phyloP scores from a whole-genome alignment of 2,329 filamentous ascomycete genomes.

The Penicillium sp. region DNA sequence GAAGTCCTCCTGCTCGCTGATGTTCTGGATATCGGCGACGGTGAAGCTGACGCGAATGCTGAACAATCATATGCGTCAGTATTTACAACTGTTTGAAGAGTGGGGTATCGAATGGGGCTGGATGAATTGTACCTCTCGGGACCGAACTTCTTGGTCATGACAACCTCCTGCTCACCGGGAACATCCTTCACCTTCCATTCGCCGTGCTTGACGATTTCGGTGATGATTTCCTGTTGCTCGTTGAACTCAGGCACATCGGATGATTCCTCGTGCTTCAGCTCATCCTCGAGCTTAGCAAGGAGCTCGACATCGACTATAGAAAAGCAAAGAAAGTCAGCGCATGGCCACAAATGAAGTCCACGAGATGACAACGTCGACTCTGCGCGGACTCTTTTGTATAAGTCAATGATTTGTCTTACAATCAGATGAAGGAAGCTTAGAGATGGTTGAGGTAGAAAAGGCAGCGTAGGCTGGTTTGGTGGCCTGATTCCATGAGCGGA shows the following conservation, averaged over 20 bases:
- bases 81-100: background rate
- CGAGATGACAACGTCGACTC: background rate
- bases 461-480: constrained; percentile 43
- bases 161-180: constrained; percentile 80
- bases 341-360: background rate
- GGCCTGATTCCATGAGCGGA: constrained; percentile 48
- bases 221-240: constrained; percentile 79
- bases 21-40: constrained; percentile 73
- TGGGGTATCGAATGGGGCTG: background rate
- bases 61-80: constrained; percentile 1
- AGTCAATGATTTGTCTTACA: constrained; percentile 32
- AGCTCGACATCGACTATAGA: constrained; percentile 69
- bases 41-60: constrained; percentile 80
- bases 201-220: constrained; percentile 83
- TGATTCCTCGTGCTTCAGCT: constrained; percentile 78
- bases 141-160: constrained; percentile 75
- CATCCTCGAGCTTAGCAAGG: constrained; percentile 76
- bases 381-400: background rate
- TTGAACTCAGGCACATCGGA: constrained; percentile 71
- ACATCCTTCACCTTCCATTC: constrained; percentile 76
- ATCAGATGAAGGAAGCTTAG: constrained; percentile 46
- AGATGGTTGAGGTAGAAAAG: constrained; percentile 45
- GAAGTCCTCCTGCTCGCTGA: constrained; percentile 57
- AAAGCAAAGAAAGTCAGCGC: constrained; percentile 5
- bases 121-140: constrained; percentile 70